These are phyloP conservation scores for Phytophthora sojae DNA, from an alignment of 352 stramenopile genomes.

Conservation along the genomic window DNA sequence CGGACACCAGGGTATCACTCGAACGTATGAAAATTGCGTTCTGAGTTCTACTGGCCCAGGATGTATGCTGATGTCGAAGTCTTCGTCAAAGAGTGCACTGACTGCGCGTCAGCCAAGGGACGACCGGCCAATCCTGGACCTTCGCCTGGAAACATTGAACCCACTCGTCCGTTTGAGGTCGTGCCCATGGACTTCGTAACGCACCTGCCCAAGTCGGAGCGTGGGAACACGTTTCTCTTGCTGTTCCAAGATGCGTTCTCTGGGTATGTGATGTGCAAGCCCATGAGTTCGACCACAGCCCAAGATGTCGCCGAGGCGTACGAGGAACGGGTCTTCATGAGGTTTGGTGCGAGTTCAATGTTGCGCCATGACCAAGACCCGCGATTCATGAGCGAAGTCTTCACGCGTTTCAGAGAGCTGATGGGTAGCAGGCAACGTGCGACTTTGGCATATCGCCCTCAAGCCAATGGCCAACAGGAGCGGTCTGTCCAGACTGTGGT, in stretches of 20 bases:
- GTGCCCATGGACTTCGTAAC: not conserved
- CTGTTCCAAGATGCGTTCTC: not conserved
- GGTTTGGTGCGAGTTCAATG: not conserved
- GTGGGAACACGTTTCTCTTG: not conserved
- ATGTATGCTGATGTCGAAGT: too few relatives aligned
- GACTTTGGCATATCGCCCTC: constrained; percentile 16
- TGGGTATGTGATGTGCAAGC: not conserved
- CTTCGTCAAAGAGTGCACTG: too few relatives aligned
- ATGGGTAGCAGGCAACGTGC: constrained; percentile 6
- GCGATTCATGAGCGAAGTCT: not conserved
- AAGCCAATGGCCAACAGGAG: constrained; percentile 12
- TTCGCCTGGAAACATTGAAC: constrained; percentile 10
- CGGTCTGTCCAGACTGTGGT: constrained; percentile 7
- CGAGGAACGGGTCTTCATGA: not conserved
- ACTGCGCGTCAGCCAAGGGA: too few relatives aligned
- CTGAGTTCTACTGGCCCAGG: too few relatives aligned
- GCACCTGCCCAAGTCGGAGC: not conserved
- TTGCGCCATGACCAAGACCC: not conserved
- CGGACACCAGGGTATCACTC: too few relatives aligned
- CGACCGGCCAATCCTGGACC: constrained; percentile 3
- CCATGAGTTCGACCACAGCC: not conserved
- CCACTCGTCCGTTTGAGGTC: not conserved
- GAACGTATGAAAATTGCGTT: too few relatives aligned
- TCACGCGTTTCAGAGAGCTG: constrained; percentile 8
- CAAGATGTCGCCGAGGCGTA: not conserved